Evolutionary conservation across 164 flowering plant species (phyloP), one percentile per base, ranked within the genome.

Genomic region (Liriodendron chinense): DNA sequence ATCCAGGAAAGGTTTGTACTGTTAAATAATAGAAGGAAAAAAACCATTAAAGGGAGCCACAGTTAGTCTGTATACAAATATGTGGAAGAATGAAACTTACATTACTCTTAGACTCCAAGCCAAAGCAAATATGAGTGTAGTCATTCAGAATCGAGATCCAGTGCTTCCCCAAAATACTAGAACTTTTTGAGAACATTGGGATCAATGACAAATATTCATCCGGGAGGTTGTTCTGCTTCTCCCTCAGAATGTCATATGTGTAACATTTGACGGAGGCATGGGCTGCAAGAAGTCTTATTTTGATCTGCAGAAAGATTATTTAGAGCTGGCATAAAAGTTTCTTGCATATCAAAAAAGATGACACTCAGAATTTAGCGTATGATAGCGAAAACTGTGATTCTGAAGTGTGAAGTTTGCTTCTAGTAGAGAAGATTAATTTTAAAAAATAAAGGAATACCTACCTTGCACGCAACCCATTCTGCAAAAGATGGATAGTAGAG

Each of bases 391-490:
- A 69, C 21, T 69, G 25, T 25, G 62, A 66, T 70, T 74, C 43
- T 43, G 63, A 72, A 26, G 26, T 47, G 7, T 70, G 48, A 47
- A 47, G 34, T 67, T 67, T 53, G n/a, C n/a, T n/a, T n/a, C n/a
- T n/a, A n/a, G n/a, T n/a, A n/a, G n/a, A n/a, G n/a, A n/a, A n/a
- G n/a, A n/a, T n/a, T n/a, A n/a, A 26, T 1, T 63, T 34, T 22
- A 63, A 63, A 48, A 34, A n/a, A 3, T 75, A 34, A 74, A 34
- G 7, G 43, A 34, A 34, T 34, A 7, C 43, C 18, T 82, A 94
- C 99, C 99, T 90, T 92, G 94, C 93, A 89, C 63, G 97, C 88
- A 69, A 96, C 99, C 99, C 99, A 96, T 85, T 96, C 99, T 47
- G 99, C 95, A 88, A 91, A 96, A 47, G 99, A 96, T 78, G 99